Conservation (phyloP, 2,329 filamentous ascomycete species). For the Scytalidium sp. region DNA sequence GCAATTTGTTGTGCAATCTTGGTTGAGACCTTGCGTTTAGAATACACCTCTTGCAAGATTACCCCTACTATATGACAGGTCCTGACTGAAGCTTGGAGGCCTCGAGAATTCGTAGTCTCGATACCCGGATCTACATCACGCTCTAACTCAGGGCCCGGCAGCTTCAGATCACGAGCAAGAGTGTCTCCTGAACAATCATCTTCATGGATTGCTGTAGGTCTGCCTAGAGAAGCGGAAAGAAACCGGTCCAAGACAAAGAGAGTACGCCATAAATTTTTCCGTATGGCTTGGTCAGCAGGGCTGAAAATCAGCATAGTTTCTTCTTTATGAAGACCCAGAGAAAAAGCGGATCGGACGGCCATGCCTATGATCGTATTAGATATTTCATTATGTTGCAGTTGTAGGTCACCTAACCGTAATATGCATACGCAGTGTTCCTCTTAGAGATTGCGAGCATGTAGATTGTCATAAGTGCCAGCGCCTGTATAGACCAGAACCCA, state of each 20-base stretch:
- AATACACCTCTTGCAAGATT: conserved; percentile 59
- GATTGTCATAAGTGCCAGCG: conserved; percentile 59
- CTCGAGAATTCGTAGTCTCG: conserved; percentile 32
- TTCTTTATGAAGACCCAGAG: conserved; percentile 59
- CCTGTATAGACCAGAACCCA: conserved; percentile 64
- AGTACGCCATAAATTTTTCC: conserved; percentile 61
- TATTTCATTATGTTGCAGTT: neutral
- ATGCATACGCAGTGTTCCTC: conserved; percentile 60
- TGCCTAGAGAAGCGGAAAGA: conserved; percentile 58
- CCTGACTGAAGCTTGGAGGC: conserved; percentile 54
- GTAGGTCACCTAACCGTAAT: conserved; percentile 44
- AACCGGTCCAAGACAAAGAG: conserved; percentile 64
- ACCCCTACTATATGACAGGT: conserved; percentile 55
- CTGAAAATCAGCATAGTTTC: conserved; percentile 55
- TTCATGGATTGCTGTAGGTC: conserved; percentile 59
- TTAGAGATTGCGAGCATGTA: conserved; percentile 62
- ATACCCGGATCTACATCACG: conserved; percentile 17
- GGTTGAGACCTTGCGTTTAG: conserved; percentile 55
- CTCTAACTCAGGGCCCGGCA: conserved; percentile 17
- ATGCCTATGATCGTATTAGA: conserved; percentile 41
- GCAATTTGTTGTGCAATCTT: conserved; percentile 55
- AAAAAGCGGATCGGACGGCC: conserved; percentile 61
- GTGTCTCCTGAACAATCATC: conserved; percentile 56
- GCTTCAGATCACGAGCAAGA: conserved; percentile 22
- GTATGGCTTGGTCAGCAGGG: conserved; percentile 40